Base-by-base conservation (phyloP, 164 flowering plant species). In the Warburgia ugandensis region DNA sequence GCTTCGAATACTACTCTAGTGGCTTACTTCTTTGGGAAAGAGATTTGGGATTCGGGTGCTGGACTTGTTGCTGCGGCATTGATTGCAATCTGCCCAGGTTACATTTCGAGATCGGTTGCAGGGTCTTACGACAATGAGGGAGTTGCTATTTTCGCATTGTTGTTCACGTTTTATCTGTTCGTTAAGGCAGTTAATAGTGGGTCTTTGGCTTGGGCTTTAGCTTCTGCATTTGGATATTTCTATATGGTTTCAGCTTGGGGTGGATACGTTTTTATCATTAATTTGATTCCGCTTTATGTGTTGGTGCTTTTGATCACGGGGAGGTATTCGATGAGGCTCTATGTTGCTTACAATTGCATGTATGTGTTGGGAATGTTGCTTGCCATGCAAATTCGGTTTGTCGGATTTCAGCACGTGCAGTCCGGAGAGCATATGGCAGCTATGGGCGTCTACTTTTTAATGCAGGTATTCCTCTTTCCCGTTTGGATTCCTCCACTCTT, bases 181-280 rank as follows among this genome's bases (percentile, higher is more conserved):
- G 94, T 92, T 20, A 92, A 88, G 77, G 99, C 96, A 0, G 99
- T 92, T 33, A 92, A 88, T 29, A 86, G 87, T 1, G 99, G 96
- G 5, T 85, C 89, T 7, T 68, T 92, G 16, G 83, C 96, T 1
- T 92, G 99, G 99, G 60, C 78, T n/a, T 37, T 92, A 65, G 99
- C 73, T 17, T 81, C 99, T 0, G 99, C 96, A 23, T 81, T 92
- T 50, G 94, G 91, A 4, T 92, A 88, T 63, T 92, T 92, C 46
- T 92, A 92, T 31, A 92, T 92, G 99, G 97, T 92, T 38, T 88
- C 96, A 0, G 99, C 99, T 0, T 92, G 99, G 97, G 97, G 99
- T 48, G 99, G 99, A 25, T 92, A 92, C 65, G 88, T 92, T 4
- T 92, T 92, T 55, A 92, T 92, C 19, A 92, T 92, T 46, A 92